Evolutionary conservation across 2,329 filamentous ascomycete genomes (phyloP), one percentile per base, ranked within the genome.

Genomic region (Trematosphaeria pertusa): DNA sequence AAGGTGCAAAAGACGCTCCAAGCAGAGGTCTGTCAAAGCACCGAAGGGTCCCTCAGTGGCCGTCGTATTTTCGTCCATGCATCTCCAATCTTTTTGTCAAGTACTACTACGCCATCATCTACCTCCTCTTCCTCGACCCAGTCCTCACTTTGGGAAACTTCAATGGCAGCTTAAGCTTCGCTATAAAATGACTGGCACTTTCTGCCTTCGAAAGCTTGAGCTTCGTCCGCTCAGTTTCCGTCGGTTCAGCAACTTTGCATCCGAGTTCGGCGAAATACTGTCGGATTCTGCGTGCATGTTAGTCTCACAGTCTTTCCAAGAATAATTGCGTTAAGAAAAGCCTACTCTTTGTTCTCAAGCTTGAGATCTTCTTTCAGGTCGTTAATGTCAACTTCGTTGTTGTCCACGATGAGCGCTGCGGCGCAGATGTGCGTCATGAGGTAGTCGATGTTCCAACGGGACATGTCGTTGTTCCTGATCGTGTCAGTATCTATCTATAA

Each of bases 251-350:
- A 24, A 89, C 78, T 58, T 79, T 83, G 21, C 86, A 89, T 17
- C 90, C 90, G 55, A 94, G 85, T 70, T 93, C 89, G 37, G 77
- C 74, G 69, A 89, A 92, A 69, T 91, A 92, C 64, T 85, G 81
- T 41, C 78, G 81, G 61, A 93, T 73, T 15, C 73, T 75, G 33
- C 3, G 30, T n/a, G 11, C 3, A 30, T 37, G 51, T 65, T 48
- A 65, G 48, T 35, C 5, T 33, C 26, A 15, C 26, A 3, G 4
- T 24, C 11, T 14, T 14, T 7, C 1, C 10, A 3, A 5, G 9
- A 24, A 8, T 8, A 22, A 12, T 8, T 6, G 19, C 15, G 7
- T 8, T 4, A 12, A 3, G 10, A 22, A 10, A 10, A 17, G 53
- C 72, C 22, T 68, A 85, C 64, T 84, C 78, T 72, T 83, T 87